Base-by-base conservation (phyloP, 2,329 filamentous ascomycete species). In the Coniochaeta sp. region DNA sequence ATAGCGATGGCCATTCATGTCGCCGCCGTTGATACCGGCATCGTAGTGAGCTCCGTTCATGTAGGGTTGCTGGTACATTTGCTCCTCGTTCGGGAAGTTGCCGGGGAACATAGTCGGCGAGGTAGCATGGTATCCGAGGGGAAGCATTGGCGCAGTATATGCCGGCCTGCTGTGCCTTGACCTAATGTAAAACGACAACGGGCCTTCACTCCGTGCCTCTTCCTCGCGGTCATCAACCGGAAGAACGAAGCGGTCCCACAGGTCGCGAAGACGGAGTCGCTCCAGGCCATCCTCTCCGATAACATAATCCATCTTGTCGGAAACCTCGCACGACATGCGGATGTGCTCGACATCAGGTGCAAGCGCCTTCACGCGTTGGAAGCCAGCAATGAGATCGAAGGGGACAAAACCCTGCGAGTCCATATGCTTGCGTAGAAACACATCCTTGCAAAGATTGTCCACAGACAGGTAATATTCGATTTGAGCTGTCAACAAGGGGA, bases 391-490 rank as follows among this genome's bases (percentile, higher is more conserved):
- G 61, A 96, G 83, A 36, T 83, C 81, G 58, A 99, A 77, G 57
- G 86, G 87, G 16, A 97, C 93, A 69, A 93, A 98, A 19, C 95
- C 95, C 72, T 98, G 90, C 1, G 89, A 90, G 71, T 99, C 93
- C 95, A 99, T 98, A 67, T 93, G 88, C 68, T 85, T 87, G 60
- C 95, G 88, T 61, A 99, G 81, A 74, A 87, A 98, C 69, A 90
- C 81, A 70, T 99, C 95, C 75, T 96, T 97, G 81, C 91, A 90
- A 57, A 98, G 81, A 71, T 99, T 99, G 69, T 97, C 90, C 30
- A 96, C 84, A 0, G 93, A 98, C 76, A 99, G 96, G 75, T 99
- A 99, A 78, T 97, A 99, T 69, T 96, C 91, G 40, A 92, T 83
- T 70, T 82, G 77, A 64, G 71, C 72, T 59, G 75, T 79, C 56